Evolutionary conservation across 106 monocot genomes (phyloP).

Genomic region (Cymbidium sinense): DNA sequence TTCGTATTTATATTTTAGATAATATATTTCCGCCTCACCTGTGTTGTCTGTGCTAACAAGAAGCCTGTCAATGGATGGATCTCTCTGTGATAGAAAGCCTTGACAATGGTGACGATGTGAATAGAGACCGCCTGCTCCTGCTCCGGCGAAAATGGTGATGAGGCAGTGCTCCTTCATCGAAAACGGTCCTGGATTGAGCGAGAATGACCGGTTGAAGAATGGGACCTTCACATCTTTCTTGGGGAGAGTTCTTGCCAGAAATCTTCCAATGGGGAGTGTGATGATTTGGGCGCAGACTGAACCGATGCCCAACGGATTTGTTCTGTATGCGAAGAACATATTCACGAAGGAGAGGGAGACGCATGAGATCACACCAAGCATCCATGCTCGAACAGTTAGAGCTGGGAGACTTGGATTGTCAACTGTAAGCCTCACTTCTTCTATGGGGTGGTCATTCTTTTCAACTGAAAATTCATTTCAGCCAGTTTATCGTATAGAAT

Average conservation of each 20-base stretch:
- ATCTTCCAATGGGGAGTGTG: conserved; percentile 56
- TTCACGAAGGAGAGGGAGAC: conserved; percentile 41
- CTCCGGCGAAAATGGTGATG: conserved; percentile 77
- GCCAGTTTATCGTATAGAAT: too few species aligned
- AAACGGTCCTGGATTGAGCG: conserved; percentile 72
- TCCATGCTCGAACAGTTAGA: conserved; percentile 50
- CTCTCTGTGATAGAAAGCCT: conserved; percentile 47
- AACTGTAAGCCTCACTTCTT: conserved; percentile 50
- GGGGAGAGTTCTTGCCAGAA: conserved; percentile 46
- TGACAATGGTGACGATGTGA: conserved; percentile 53
- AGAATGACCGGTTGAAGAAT: conserved; percentile 40
- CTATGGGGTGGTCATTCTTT: conserved; percentile 44
- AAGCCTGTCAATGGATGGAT: conserved; percentile 57
- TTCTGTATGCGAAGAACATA: conserved; percentile 74
- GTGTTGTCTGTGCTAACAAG: conserved; percentile 62
- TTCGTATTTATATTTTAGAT: neutral
- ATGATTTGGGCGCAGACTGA: conserved; percentile 67
- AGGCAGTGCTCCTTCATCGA: conserved; percentile 79
- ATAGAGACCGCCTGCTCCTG: conserved; percentile 57
- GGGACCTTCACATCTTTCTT: conserved; percentile 18
- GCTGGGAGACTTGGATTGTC: conserved; percentile 40
- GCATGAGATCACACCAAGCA: conserved; percentile 37
- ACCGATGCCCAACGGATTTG: conserved; percentile 53
- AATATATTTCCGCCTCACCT: conserved; percentile 18
- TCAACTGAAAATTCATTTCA: conserved; percentile 6